Evolutionary conservation across 805 yeast genomes (phyloP).

Genomic region (Wickerhamomyces canadensis): DNA sequence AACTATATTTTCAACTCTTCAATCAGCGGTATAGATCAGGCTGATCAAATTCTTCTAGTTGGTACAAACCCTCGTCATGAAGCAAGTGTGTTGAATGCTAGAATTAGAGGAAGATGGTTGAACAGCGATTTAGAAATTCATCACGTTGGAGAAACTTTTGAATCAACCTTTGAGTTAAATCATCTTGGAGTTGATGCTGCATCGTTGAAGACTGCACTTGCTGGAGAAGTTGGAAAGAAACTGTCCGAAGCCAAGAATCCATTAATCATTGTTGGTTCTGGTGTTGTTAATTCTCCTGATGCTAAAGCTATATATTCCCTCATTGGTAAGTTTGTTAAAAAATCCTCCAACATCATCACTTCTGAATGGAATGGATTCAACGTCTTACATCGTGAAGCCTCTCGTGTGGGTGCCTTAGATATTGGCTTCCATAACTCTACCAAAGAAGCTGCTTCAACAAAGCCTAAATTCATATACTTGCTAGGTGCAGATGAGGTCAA

Average conservation of each 20-base stretch:
- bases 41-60: conserved; percentile 72
- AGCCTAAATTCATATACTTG: conserved; percentile 72
- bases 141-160: conserved; percentile 71
- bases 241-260: conserved; percentile 66
- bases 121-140: conserved; percentile 61
- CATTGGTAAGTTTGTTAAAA: conserved; percentile 54
- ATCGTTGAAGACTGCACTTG: conserved; percentile 53
- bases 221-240: conserved; percentile 65
- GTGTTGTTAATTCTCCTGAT: conserved; percentile 64
- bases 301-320: conserved; percentile 53
- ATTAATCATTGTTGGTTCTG: conserved; percentile 75
- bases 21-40: conserved; percentile 73
- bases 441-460: conserved; percentile 33
- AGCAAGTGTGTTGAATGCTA: conserved; percentile 81
- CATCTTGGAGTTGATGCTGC: conserved; percentile 58
- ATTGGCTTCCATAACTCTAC: conserved; percentile 58
- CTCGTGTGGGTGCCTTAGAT: conserved; percentile 84
- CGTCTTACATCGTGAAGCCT: conserved; percentile 77
- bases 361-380: conserved; percentile 80
- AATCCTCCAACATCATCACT: conserved; percentile 54
- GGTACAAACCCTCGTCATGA: conserved; percentile 89
- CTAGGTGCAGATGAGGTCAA: conserved; percentile 80
- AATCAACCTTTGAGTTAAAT: conserved; percentile 64
- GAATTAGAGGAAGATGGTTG: conserved; percentile 80
- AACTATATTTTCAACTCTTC: conserved; percentile 78